Evolutionary conservation across 371 early-diverging fungal species (phyloP).

Genomic region (Haplosporangium sp.): DNA sequence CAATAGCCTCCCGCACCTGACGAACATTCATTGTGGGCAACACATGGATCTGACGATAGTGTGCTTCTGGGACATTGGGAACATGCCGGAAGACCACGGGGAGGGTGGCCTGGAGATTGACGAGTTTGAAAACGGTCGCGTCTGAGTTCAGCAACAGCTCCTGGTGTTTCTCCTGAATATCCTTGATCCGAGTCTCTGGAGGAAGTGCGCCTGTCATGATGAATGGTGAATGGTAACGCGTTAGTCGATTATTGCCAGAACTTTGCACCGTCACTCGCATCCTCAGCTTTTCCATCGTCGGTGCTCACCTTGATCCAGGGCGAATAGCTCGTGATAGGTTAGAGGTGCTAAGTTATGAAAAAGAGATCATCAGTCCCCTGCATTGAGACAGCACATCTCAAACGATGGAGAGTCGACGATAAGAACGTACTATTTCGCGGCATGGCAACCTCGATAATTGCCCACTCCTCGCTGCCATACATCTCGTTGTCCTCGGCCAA

Average conservation of each 20-base stretch:
- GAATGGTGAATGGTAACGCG: too few species aligned
- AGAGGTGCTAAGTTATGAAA: conserved; percentile 21
- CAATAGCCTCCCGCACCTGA: conserved; percentile 31
- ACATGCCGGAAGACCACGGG: conserved; percentile 52
- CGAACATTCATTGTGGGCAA: conserved; percentile 40
- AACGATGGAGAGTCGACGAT: neutral
- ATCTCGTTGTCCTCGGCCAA: conserved; percentile 38
- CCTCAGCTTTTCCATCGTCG: neutral
- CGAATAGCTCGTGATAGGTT: conserved; percentile 49
- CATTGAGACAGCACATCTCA: neutral
- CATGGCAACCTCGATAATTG: conserved; percentile 53
- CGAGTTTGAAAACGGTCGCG: conserved; percentile 49
- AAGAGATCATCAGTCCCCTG: neutral
- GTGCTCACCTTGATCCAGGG: conserved; percentile 50
- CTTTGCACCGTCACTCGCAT: neutral
- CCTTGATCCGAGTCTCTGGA: conserved; percentile 36
- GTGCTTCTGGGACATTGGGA: conserved; percentile 49
- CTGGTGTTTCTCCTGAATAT: conserved; percentile 42
- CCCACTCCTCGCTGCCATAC: conserved; percentile 36
- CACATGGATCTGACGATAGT: conserved; percentile 47
- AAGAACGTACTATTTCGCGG: conserved; percentile 35
- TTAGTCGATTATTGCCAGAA: neutral
- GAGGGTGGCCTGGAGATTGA: conserved; percentile 38
- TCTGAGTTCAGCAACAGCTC: conserved; percentile 34
- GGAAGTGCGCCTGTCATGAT: conserved; percentile 24